phyloP scores from a whole-genome alignment of 1,139 yeast genomes.

The Yamadazyma dendronema region DNA sequence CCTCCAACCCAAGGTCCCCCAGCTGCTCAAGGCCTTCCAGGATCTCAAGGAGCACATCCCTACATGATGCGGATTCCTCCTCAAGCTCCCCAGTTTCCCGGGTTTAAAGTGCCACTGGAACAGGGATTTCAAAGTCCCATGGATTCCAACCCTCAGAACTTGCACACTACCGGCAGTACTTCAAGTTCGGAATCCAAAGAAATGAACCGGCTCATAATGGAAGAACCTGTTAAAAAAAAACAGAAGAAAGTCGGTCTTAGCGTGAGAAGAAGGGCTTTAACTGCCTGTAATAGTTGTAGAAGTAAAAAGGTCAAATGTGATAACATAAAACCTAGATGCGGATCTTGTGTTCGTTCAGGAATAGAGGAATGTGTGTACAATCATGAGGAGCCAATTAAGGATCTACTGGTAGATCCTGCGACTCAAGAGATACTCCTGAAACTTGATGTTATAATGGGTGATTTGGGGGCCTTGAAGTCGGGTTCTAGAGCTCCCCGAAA shows the following conservation, averaged over 20 bases:
- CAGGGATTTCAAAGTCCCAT: no score
- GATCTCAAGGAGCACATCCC: background rate
- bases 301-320: slow-evolving; percentile 52
- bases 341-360: slow-evolving; percentile 44
- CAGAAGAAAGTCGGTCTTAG: slow-evolving; percentile 3
- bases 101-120: no score
- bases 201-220: slow-evolving; percentile 1
- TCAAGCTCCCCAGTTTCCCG: no score
- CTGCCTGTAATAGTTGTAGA: slow-evolving; percentile 51
- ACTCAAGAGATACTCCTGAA: slow-evolving; percentile 22
- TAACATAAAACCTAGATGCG: slow-evolving; percentile 48
- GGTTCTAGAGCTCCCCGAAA: background rate
- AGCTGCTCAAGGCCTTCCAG: background rate
- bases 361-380: slow-evolving; percentile 31
- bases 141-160: no score
- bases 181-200: slow-evolving; percentile 5
- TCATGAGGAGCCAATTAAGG: slow-evolving; percentile 26
- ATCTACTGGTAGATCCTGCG: slow-evolving; percentile 26
- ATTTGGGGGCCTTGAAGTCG: slow-evolving; percentile 21
- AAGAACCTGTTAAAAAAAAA: slow-evolving; percentile 8
- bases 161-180: background rate
- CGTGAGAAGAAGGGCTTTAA: slow-evolving; percentile 39
- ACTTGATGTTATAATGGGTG: slow-evolving; percentile 30
- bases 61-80: background rate
- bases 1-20: background rate